phyloP scores from a whole-genome alignment of 108 stramenopile species.

The Cyclotella cryptica region DNA sequence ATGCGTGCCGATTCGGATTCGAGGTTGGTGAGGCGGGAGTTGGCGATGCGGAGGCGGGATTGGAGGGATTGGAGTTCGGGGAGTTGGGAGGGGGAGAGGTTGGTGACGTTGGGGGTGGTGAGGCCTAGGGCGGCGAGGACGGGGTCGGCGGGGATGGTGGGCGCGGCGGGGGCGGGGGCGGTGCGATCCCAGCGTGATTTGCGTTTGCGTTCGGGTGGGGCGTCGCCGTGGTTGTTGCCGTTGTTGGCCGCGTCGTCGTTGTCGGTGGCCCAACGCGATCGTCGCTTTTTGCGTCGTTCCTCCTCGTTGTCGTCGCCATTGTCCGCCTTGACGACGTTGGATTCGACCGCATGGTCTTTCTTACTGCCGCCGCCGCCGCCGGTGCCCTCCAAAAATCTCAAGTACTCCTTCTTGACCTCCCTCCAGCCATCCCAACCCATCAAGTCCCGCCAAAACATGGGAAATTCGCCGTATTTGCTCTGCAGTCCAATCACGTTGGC shows the following conservation, averaged over 20 bases:
- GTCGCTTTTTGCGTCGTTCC: constrained; percentile 17
- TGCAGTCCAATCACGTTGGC: constrained; percentile 39
- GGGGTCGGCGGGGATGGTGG: constrained; percentile 28
- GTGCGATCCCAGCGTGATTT: constrained; percentile 77
- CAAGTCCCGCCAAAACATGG: constrained; percentile 85
- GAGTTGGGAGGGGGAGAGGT: constrained; percentile 7
- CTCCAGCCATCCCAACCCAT: constrained; percentile 89
- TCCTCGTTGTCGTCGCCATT: neutral
- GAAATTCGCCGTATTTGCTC: constrained; percentile 69
- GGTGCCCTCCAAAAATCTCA: constrained; percentile 55
- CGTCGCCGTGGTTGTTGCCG: neutral
- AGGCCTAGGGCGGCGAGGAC: constrained; percentile 42
- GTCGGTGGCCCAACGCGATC: constrained; percentile 34
- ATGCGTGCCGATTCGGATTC: constrained; percentile 78
- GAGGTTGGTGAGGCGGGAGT: constrained; percentile 67
- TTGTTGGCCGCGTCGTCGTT: constrained; percentile 13
- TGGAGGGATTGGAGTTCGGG: constrained; percentile 51
- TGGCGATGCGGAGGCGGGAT: constrained; percentile 66
- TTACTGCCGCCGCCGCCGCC: constrained; percentile 20
- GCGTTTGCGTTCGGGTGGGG: constrained; percentile 49
- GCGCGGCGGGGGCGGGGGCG: constrained; percentile 17
- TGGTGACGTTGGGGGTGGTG: constrained; percentile 37
- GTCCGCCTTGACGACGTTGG: neutral
- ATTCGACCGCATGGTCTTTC: constrained; percentile 9
- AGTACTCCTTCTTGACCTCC: constrained; percentile 64